phyloP scores from a whole-genome alignment of 83 land plant genomes.

The Picea engelmannii region DNA sequence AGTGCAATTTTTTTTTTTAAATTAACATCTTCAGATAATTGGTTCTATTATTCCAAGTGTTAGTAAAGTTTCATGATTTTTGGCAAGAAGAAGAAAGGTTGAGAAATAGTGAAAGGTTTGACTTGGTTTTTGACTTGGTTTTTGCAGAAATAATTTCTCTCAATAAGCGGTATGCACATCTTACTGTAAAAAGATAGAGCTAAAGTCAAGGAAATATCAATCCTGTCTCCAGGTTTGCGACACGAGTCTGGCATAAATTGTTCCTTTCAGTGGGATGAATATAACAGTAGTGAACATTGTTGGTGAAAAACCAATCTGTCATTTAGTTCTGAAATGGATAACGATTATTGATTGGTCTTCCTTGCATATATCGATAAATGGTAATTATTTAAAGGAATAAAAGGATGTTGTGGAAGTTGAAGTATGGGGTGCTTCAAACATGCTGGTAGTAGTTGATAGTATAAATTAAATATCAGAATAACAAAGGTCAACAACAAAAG shows the following conservation, averaged over 20 bases:
- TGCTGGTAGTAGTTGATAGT: no score
- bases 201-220: conserved; percentile 52
- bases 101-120: conserved; percentile 67
- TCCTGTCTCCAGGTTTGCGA: conserved; percentile 53
- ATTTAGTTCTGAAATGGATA: no score
- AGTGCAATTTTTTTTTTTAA: background rate
- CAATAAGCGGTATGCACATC: conserved; percentile 39
- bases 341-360: no score
- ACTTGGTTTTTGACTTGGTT: conserved; percentile 67
- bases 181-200: conserved; percentile 35
- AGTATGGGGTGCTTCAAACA: no score
- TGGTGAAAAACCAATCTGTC: background rate
- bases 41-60: background rate
- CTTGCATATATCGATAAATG: no score
- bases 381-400: no score
- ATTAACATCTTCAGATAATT: background rate
- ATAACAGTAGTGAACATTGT: background rate
- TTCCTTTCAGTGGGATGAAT: background rate
- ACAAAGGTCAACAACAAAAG: no score
- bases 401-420: no score
- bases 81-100: conserved; percentile 63
- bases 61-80: background rate
- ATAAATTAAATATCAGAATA: no score
- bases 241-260: background rate
- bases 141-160: conserved; percentile 61